Base-by-base conservation (phyloP, 1,139 yeast genomes). In the Hansenula lynferdii region DNA sequence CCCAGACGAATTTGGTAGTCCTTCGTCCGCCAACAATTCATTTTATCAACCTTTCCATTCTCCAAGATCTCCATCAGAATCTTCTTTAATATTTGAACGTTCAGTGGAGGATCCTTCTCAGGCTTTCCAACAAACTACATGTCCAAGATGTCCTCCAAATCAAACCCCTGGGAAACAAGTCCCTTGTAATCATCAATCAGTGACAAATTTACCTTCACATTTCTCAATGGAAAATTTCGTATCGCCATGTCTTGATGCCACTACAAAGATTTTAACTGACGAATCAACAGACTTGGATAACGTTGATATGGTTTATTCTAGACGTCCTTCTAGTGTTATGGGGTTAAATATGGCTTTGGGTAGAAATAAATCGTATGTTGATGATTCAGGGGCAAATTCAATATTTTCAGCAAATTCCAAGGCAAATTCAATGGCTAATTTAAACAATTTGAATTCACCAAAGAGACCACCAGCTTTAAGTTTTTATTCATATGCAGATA, bases 201-300 rank as follows among this genome's bases (percentile, higher is more conserved):
- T 52, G 16, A 52, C 43, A n/a, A 51, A 50, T 56, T 47, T 65
- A 29, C 72, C 72, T 17, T 57, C 71, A 19, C 80, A 75, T 47
- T 67, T 71, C 47, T 67, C 75, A n/a, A 58, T 66, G 31, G 84
- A 85, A 56, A 87, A 85, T 58, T 77, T 68, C 50, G 84, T 85
- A 36, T 89, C 95, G 1, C 89, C 96, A 3, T 89, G 89, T 9
- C 67, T 87, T 54, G 95, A 85, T 54, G 90, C 90, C 9, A 74
- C 90, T 20, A 76, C 92, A 4, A 70, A 77, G 34, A 70, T 82
- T 27, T 68, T 85, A 37, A 71, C 72, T 31, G 80, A 77, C 50
- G 64, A 72, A 31, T 61, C 67, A 37, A 67, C 83, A 12, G 75
- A 80, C 51, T 69, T 83, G 45, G 83, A 80, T 51, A 73, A 76